Percentiles rank a stretch among this genome's conserved stretches.
Conservation (phyloP, 176 grass and related monocot genomes). For the Aegilops umbellulata region DNA sequence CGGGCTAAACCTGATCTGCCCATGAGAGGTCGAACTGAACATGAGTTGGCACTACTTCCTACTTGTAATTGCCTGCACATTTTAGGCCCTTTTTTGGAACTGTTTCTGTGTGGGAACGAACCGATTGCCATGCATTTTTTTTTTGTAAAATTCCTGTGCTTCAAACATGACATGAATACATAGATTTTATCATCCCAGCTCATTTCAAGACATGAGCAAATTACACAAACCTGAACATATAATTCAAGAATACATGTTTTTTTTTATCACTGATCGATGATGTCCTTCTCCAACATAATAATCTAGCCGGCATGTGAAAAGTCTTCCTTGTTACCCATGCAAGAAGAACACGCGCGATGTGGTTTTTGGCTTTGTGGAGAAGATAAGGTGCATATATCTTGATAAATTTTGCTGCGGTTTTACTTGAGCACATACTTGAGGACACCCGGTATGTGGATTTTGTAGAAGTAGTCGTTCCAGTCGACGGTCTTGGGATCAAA, state of each 20-base stretch:
- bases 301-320: background rate
- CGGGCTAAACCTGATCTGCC: background rate
- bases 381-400: background rate
- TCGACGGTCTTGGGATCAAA: conserved; percentile 56
- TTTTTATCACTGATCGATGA: background rate
- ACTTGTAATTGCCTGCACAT: background rate
- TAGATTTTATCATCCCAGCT: background rate
- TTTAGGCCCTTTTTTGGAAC: background rate
- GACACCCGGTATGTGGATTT: conserved; percentile 57
- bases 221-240: conserved; percentile 5
- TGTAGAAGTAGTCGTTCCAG: conserved; percentile 56
- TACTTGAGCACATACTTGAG: conserved; percentile 60
- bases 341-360: background rate
- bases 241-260: background rate
- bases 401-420: background rate
- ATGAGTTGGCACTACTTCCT: background rate
- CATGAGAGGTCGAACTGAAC: background rate
- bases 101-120: no score
- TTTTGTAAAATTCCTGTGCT: no score
- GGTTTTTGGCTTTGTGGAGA: background rate
- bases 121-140: no score
- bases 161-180: background rate
- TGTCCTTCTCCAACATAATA: background rate
- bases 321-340: background rate
- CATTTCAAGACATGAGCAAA: background rate